Evolutionary conservation across 192 early-diverging fungal species (phyloP), one percentile per base, ranked within the genome.

Genomic region (Fimicolochytrium jonesii): DNA sequence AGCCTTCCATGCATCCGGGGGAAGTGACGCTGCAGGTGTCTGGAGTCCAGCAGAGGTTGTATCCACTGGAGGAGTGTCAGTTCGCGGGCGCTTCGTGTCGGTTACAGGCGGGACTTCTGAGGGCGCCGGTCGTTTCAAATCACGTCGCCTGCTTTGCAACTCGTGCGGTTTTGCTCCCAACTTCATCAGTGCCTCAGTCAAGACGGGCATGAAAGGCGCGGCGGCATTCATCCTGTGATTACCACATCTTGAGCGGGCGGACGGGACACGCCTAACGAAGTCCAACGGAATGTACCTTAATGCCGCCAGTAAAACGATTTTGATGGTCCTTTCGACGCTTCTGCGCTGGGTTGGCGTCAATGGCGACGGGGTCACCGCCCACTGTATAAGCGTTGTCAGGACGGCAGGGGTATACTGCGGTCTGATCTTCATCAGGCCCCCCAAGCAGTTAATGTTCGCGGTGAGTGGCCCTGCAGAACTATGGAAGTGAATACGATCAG

Each of bases 121-220:
- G 0, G 44, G 42, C 9, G 64, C 52, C 11, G 69, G 18, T 53
- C 57, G 44, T 37, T 58, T 66, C 18, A 66, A 37, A 15, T 49
- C 60, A 1, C 43, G 25, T 18, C 63, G 55, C 7, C 70, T 31
- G 17, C 25, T 15, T 31, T 69, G 46, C 44, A 78, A 56, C 36
- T 78, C 76, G 43, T 78, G 63, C 9, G 58, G 45, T 53, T 78
- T 78, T n/a, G 67, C 70, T 6, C 76, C 76, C 25, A 72, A 49
- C 15, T 45, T 20, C 11, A 50, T 49, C 1, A 75, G 45, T 25
- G 67, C 66, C 39, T 74, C 70, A 6, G 69, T 61, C 17, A 78
- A 48, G 30, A 32, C 26, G 23, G 52, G 52, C 5, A 60, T 59
- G 23, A 49, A 71, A 10, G 50, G 32, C 20, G 57, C 25, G 20